phyloP scores from a whole-genome alignment of 495 filamentous ascomycete genomes.

The Neurospora discreta region DNA sequence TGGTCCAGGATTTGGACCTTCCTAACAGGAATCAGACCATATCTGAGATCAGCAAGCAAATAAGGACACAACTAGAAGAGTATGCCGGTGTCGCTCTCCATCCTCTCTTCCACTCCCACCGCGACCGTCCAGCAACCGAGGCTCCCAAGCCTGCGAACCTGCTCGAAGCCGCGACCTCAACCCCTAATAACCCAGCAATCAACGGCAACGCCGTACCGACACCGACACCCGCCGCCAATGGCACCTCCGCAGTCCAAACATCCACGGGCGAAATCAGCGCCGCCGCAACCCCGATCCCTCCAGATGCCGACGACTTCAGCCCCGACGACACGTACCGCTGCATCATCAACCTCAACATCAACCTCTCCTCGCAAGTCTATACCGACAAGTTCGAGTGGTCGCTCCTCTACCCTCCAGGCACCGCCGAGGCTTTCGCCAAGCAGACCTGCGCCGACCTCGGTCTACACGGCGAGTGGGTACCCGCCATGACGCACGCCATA shows the following conservation, averaged over 20 bases:
- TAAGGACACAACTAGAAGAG: constrained; percentile 89
- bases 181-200: constrained; percentile 17
- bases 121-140: constrained; percentile 28
- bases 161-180: constrained; percentile 32
- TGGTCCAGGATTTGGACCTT: constrained; percentile 90
- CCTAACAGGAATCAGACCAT: constrained; percentile 58
- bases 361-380: constrained; percentile 83
- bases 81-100: constrained; percentile 92
- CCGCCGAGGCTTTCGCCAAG: constrained; percentile 86
- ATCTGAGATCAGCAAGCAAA: constrained; percentile 78
- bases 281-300: constrained; percentile 15
- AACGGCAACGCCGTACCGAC: constrained; percentile 24
- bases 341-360: constrained; percentile 83
- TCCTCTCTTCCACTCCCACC: constrained; percentile 68
- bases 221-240: constrained; percentile 10
- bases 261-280: constrained; percentile 18
- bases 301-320: constrained; percentile 33
- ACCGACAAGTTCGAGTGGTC: constrained; percentile 99
- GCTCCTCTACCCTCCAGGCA: constrained; percentile 77
- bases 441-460: constrained; percentile 86
- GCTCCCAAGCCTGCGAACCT: constrained; percentile 23
- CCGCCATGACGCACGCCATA: constrained; percentile 88
- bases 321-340: constrained; percentile 89
- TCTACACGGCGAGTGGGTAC: constrained; percentile 83
- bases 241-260: constrained; percentile 12